A percentile compares a stretch with the other conserved stretches of the same genome.
These are phyloP conservation scores for Tetradesmus obliquus DNA, from an alignment of 139 green algal species.

Conservation along the genomic window DNA sequence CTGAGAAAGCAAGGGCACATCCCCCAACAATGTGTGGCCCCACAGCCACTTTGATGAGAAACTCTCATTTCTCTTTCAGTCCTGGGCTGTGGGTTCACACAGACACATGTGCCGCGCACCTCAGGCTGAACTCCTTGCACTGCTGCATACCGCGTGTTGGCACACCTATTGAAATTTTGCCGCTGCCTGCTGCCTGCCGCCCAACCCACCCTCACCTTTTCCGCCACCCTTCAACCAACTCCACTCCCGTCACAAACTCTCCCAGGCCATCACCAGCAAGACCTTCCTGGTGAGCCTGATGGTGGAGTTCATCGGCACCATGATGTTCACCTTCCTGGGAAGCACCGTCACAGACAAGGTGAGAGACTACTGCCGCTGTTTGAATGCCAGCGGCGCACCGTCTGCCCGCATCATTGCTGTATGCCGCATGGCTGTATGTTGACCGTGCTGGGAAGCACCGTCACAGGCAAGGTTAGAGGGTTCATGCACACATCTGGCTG, in stretches of 20 bases:
- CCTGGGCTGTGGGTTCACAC: too few relatives aligned
- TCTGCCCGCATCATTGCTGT: too few relatives aligned
- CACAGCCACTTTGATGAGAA: too few relatives aligned
- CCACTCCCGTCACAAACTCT: background rate
- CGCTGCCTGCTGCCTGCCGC: background rate
- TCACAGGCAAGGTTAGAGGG: background rate
- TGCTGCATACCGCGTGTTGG: background rate
- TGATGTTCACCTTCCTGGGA: slow-evolving; percentile 38
- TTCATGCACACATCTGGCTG: too few relatives aligned
- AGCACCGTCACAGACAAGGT: slow-evolving; percentile 37
- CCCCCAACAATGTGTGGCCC: too few relatives aligned
- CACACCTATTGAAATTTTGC: background rate
- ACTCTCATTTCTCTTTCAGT: too few relatives aligned
- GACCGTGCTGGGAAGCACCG: background rate
- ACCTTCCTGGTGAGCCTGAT: slow-evolving; percentile 40
- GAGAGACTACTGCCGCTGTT: background rate
- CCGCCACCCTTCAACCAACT: too few relatives aligned
- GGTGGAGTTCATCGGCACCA: slow-evolving; percentile 36
- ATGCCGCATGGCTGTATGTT: too few relatives aligned
- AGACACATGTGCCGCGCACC: too few relatives aligned
- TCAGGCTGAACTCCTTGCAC: background rate
- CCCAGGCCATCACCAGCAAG: slow-evolving; percentile 34
- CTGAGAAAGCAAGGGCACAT: too few relatives aligned
- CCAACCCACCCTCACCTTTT: background rate
- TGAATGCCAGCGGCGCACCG: too few relatives aligned